These are phyloP conservation scores for Nannizziopsis barbatae DNA, from an alignment of 2,329 filamentous ascomycete genomes.

Conservation along the genomic window DNA sequence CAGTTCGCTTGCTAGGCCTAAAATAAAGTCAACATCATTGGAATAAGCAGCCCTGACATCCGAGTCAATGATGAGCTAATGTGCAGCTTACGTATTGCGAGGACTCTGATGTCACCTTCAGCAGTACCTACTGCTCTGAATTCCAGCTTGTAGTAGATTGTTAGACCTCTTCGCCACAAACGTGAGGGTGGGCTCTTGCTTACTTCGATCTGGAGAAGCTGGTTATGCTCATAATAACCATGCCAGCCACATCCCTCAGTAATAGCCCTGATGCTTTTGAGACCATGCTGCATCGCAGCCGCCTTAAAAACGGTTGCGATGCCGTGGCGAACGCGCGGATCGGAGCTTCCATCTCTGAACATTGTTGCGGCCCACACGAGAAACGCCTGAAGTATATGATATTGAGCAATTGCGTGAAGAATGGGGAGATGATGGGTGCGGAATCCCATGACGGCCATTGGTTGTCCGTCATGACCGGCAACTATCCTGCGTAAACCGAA, in stretches of 20 bases:
- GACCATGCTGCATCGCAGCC: no score
- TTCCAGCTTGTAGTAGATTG: not conserved
- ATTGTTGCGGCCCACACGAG: not conserved
- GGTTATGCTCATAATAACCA: slow-evolving; percentile 3
- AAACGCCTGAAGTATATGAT: slow-evolving; percentile 1
- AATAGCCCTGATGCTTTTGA: not conserved
- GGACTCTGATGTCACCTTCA: slow-evolving; percentile 1
- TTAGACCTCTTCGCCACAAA: not conserved
- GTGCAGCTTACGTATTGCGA: slow-evolving; percentile 2
- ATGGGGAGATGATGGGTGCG: slow-evolving; percentile 5
- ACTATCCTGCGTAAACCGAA: not conserved
- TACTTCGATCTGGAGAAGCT: slow-evolving; percentile 4
- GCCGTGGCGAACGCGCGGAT: no score
- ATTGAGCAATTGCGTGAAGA: slow-evolving; percentile 1
- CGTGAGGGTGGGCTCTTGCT: not conserved
- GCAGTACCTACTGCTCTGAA: not conserved
- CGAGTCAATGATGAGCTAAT: not conserved
- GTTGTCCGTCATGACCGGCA: not conserved
- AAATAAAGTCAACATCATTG: no score
- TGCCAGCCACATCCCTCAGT: slow-evolving; percentile 3
- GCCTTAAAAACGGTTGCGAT: no score
- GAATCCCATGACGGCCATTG: not conserved
- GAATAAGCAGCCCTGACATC: no score
- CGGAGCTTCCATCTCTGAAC: no score
- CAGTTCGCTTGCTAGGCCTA: no score